phyloP scores from a whole-genome alignment of 2,329 filamentous ascomycete genomes.

The Arthrobotrys entomopaga region DNA sequence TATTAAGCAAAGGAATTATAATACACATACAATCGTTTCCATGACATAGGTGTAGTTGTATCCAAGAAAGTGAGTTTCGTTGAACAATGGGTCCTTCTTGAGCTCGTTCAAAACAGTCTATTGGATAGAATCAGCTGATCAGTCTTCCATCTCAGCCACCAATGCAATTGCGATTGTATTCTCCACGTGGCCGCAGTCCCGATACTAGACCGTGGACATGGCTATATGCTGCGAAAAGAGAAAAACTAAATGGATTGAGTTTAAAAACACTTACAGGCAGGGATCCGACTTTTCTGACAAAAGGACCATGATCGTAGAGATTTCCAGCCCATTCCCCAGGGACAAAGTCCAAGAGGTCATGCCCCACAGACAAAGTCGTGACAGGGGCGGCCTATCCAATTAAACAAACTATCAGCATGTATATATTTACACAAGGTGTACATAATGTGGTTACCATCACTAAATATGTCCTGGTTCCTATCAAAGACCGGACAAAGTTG shows the following conservation, averaged over 20 bases:
- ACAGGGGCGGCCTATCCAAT: too few relatives aligned
- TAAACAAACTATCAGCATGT: too few relatives aligned
- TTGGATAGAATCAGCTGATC: neutral
- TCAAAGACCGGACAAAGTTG: too few relatives aligned
- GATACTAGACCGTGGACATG: too few relatives aligned
- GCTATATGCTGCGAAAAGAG: too few relatives aligned
- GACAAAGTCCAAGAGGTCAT: too few relatives aligned
- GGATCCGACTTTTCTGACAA: neutral
- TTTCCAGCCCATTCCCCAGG: neutral
- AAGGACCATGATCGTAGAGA: neutral
- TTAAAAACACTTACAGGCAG: neutral
- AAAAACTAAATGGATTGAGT: neutral
- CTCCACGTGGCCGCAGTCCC: too few relatives aligned
- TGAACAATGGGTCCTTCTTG: conserved; percentile 1
- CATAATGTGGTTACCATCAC: too few relatives aligned
- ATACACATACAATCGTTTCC: neutral
- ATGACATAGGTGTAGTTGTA: conserved; percentile 2
- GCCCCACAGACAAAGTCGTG: too few relatives aligned
- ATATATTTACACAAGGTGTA: too few relatives aligned
- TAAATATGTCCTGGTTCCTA: too few relatives aligned
- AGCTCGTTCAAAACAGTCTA: neutral
- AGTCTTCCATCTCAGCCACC: neutral
- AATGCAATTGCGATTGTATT: too few relatives aligned
- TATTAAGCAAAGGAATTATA: neutral
- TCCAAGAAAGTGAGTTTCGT: conserved; percentile 5